Evolutionary conservation across 371 early-diverging fungal genomes (phyloP).

Genomic region (Mortierella sp.): DNA sequence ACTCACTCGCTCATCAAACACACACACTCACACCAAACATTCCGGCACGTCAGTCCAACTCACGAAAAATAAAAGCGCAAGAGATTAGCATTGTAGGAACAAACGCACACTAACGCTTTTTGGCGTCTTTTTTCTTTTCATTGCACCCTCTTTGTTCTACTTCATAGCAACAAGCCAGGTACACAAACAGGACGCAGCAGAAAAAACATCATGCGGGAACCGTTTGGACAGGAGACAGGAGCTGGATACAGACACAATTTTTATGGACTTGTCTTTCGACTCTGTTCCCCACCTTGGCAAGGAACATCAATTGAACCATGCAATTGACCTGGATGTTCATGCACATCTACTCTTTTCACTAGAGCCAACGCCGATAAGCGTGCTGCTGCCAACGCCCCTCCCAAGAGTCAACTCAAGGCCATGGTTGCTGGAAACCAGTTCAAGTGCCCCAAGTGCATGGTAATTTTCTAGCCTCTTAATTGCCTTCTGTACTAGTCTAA

Average conservation of each 20-base stretch:
- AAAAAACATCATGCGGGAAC: neutral
- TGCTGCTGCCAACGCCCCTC: constrained; percentile 55
- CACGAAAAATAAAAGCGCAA: neutral
- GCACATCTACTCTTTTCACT: neutral
- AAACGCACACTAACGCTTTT: neutral
- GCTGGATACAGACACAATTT: neutral
- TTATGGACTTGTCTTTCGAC: neutral
- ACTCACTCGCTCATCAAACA: neutral
- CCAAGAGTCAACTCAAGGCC: constrained; percentile 56
- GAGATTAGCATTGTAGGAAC: neutral
- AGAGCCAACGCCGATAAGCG: constrained; percentile 59
- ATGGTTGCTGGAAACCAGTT: constrained; percentile 57
- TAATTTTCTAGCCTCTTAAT: constrained; percentile 2
- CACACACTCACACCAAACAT: neutral
- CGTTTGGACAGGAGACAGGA: neutral
- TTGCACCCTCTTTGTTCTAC: neutral
- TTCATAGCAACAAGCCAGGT: constrained; percentile 54
- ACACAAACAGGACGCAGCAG: neutral
- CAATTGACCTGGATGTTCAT: neutral
- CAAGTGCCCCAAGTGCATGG: constrained; percentile 58
- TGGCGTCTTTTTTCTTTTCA: neutral
- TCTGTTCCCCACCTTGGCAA: neutral
- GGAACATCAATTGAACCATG: too few species aligned
- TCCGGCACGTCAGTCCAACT: neutral
- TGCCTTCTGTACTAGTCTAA: too few species aligned